These are phyloP conservation scores for Hemileccinum impolitum DNA, from an alignment of 768 basidiomycete species.

Conservation along the genomic window DNA sequence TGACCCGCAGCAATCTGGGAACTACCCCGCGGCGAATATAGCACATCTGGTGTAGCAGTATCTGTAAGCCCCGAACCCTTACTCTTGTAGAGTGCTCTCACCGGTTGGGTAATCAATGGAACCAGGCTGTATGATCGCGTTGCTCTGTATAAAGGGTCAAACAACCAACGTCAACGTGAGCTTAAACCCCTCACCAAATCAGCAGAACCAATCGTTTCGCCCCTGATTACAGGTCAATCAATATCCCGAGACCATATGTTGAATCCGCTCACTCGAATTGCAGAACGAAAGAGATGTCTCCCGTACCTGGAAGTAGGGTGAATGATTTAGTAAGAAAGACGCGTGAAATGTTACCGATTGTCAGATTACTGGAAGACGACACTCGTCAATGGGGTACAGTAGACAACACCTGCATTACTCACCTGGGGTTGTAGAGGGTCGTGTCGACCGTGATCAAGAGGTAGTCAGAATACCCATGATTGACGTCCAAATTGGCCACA, in stretches of 20 bases:
- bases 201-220: conserved; percentile 54
- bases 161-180: neutral
- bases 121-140: conserved; percentile 59
- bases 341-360: conserved; percentile 27
- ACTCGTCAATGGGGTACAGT: conserved; percentile 1
- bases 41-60: conserved; percentile 42
- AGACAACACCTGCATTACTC: conserved; percentile 4
- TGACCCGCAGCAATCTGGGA: conserved; percentile 50
- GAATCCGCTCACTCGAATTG: conserved; percentile 46
- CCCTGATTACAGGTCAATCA: conserved; percentile 31
- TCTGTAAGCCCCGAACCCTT: conserved; percentile 1
- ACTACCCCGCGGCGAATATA: conserved; percentile 55
- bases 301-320: conserved; percentile 49
- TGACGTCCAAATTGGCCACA: conserved; percentile 60
- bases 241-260: neutral
- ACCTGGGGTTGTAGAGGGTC: conserved; percentile 65
- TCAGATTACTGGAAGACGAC: conserved; percentile 30
- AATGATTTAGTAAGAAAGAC: conserved; percentile 19
- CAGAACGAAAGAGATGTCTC: conserved; percentile 60
- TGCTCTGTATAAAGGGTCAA: conserved; percentile 34
- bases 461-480: conserved; percentile 61
- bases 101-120: conserved; percentile 54
- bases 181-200: conserved; percentile 41
- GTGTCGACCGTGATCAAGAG: conserved; percentile 66
- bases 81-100: conserved; percentile 16